phyloP scores from a whole-genome alignment of 163 green algal species.

The Chloromonas sp. region DNA sequence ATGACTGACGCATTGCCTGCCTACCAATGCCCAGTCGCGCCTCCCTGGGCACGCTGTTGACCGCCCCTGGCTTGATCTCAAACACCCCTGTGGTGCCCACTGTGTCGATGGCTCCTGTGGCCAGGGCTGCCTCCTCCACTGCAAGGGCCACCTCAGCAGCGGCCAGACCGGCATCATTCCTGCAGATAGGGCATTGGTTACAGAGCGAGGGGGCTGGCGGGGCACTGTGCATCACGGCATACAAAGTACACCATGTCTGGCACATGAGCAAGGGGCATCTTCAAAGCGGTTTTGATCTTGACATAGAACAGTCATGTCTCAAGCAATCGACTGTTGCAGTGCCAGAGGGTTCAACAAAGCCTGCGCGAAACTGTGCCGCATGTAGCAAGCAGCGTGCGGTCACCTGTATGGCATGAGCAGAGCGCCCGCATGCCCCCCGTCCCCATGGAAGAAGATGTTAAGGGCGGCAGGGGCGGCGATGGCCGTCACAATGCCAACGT shows the following conservation, averaged over 20 bases:
- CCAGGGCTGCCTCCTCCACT: slow-evolving; percentile 68
- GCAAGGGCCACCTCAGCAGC: slow-evolving; percentile 83
- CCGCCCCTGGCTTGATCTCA: slow-evolving; percentile 74
- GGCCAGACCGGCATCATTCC: slow-evolving; percentile 77
- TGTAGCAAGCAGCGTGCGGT: too few species aligned
- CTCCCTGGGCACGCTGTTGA: slow-evolving; percentile 82
- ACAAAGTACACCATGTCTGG: not conserved
- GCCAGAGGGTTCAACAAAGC: too few species aligned
- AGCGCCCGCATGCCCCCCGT: slow-evolving; percentile 85
- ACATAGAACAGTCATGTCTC: too few species aligned
- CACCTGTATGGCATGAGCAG: slow-evolving; percentile 78
- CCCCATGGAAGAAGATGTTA: slow-evolving; percentile 69
- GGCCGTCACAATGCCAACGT: slow-evolving; percentile 89
- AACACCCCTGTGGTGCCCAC: slow-evolving; percentile 74
- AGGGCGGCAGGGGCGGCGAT: slow-evolving; percentile 89
- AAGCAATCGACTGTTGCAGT: too few species aligned
- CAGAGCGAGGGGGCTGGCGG: not conserved
- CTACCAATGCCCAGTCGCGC: slow-evolving; percentile 61
- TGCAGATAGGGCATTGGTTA: slow-evolving; percentile 15
- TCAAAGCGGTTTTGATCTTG: not conserved
- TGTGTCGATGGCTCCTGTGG: slow-evolving; percentile 56
- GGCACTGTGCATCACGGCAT: not conserved
- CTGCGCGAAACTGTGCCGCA: too few species aligned
- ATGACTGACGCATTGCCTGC: not conserved
- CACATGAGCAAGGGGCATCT: not conserved